Conservation (phyloP, 371 early-diverging fungal genomes). For the Syncephalastrum sp. region DNA sequence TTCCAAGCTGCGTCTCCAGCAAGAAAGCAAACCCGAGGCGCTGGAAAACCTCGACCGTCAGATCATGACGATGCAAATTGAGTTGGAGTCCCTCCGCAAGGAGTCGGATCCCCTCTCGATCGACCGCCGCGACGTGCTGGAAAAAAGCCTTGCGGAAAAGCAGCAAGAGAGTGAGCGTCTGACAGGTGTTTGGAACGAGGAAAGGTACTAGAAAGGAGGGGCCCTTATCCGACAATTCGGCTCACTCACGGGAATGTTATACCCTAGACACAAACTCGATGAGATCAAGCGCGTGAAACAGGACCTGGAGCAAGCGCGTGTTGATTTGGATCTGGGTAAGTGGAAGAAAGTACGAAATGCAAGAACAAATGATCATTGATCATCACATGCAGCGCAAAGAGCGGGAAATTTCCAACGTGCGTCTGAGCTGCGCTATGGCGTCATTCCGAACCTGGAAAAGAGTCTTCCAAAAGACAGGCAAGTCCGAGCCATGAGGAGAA, state of each 20-base stretch:
- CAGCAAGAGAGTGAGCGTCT: slow-evolving; percentile 61
- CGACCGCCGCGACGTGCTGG: slow-evolving; percentile 70
- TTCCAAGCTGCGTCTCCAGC: slow-evolving; percentile 74
- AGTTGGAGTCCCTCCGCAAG: slow-evolving; percentile 72
- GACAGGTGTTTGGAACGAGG: slow-evolving; percentile 69
- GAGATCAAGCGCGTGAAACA: slow-evolving; percentile 70
- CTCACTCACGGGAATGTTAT: background rate
- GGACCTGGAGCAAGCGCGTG: slow-evolving; percentile 75
- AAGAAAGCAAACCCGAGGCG: slow-evolving; percentile 84
- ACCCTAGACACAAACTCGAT: slow-evolving; percentile 58
- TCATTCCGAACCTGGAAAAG: slow-evolving; percentile 84
- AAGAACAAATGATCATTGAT: slow-evolving; percentile 1
- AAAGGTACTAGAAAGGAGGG: slow-evolving; percentile 38
- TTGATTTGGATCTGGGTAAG: slow-evolving; percentile 65
- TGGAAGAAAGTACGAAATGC: background rate
- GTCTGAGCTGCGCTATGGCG: slow-evolving; percentile 81
- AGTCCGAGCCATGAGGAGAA: slow-evolving; percentile 1
- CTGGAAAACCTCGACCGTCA: slow-evolving; percentile 73
- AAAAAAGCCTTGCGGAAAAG: slow-evolving; percentile 64
- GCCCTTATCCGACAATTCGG: background rate
- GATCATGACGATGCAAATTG: slow-evolving; percentile 75
- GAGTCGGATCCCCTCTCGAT: slow-evolving; percentile 69
- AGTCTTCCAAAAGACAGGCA: slow-evolving; percentile 61
- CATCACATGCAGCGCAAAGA: slow-evolving; percentile 50
- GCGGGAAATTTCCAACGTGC: slow-evolving; percentile 74